Percentiles rank a stretch among this genome's conserved stretches.
Conservation (phyloP, 1,284 basidiomycete genomes). For the Papiliotrema fonsecae region DNA sequence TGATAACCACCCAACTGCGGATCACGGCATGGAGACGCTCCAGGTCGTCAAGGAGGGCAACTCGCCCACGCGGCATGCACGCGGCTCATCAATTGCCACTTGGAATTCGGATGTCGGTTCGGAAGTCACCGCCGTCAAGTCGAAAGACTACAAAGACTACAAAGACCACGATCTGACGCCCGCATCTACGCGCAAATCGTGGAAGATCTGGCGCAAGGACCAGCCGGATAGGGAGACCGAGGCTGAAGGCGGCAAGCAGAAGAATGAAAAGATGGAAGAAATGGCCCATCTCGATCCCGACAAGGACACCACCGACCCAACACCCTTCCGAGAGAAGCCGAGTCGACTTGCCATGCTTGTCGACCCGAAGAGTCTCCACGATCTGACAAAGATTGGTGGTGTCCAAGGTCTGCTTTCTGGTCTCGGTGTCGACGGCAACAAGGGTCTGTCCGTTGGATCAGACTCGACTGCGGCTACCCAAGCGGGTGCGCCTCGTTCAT, state of each 20-base stretch:
- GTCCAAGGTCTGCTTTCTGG: conserved; percentile 62
- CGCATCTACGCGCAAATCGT: conserved; percentile 4
- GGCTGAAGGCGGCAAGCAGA: conserved; percentile 16
- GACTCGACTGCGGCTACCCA: conserved; percentile 15
- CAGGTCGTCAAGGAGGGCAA: conserved; percentile 51
- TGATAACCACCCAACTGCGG: conserved; percentile 64
- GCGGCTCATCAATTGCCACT: conserved; percentile 28
- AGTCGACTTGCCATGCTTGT: conserved; percentile 76
- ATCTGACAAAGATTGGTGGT: conserved; percentile 71
- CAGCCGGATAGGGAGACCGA: conserved; percentile 20
- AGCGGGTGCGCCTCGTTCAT: conserved; percentile 20
- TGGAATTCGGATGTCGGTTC: conserved; percentile 24
- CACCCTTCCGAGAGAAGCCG: conserved; percentile 68
- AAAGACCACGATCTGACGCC: conserved; percentile 7
- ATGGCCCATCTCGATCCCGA: conserved; percentile 42
- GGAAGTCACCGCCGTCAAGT: conserved; percentile 1
- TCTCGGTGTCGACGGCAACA: conserved; percentile 64
- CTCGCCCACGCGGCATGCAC: conserved; percentile 15
- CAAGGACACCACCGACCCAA: conserved; percentile 62
- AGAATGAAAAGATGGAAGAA: conserved; percentile 24
- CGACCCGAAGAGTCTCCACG: conserved; percentile 66
- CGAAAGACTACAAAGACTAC: background rate
- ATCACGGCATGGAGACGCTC: conserved; percentile 56
- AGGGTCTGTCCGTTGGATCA: conserved; percentile 50
- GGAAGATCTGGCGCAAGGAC: conserved; percentile 8